phyloP scores from a whole-genome alignment of 768 basidiomycete genomes.

The Naganishia friedmannii region DNA sequence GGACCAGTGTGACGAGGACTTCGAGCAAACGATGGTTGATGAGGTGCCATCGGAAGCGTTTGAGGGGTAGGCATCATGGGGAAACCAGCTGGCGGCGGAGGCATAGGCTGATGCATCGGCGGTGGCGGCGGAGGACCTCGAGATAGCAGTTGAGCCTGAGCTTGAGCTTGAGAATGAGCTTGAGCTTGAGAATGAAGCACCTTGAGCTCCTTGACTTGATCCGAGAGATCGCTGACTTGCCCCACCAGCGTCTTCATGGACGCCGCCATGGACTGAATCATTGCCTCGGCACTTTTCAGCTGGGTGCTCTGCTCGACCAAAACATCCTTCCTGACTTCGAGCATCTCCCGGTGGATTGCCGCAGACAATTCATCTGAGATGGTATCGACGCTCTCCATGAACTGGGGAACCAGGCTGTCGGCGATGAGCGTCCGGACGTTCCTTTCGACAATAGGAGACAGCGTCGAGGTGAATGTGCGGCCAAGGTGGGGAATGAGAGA shows the following conservation, averaged over 20 bases:
- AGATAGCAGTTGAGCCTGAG: constrained; percentile 15
- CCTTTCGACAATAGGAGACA: constrained; percentile 26
- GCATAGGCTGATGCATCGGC: neutral
- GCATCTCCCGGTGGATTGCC: constrained; percentile 44
- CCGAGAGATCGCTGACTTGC: constrained; percentile 37
- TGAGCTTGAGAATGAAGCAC: neutral
- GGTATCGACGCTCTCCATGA: constrained; percentile 26
- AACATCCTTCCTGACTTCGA: constrained; percentile 45
- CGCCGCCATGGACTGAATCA: constrained; percentile 34
- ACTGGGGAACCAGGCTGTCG: constrained; percentile 37
- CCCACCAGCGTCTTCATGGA: constrained; percentile 37
- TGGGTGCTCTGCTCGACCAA: constrained; percentile 29
- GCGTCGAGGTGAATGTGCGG: constrained; percentile 23
- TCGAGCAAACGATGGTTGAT: constrained; percentile 3
- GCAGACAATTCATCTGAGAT: constrained; percentile 37
- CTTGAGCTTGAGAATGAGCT: neutral
- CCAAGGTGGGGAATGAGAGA: constrained; percentile 26
- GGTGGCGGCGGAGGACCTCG: neutral
- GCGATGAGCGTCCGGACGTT: constrained; percentile 22
- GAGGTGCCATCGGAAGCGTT: constrained; percentile 22
- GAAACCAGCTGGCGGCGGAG: neutral
- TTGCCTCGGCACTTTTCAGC: constrained; percentile 21
- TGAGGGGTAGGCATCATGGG: constrained; percentile 25
- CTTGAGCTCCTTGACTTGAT: constrained; percentile 34
- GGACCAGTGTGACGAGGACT: neutral